Evolutionary conservation across 75 land plant species (phyloP), one percentile per base, ranked within the genome.

Genomic region (Chamaecyparis obtusa): DNA sequence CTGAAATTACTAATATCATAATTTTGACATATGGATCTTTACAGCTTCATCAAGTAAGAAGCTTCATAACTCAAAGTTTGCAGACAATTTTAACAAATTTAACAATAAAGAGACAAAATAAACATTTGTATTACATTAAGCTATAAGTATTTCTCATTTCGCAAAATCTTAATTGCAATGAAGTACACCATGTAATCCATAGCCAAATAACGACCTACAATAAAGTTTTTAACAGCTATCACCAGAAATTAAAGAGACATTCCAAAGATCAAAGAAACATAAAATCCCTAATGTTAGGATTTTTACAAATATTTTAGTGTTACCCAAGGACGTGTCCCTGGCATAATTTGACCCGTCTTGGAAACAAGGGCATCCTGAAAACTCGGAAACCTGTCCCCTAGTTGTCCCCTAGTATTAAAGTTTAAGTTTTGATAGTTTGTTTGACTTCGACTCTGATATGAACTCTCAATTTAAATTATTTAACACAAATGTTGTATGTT

Each of bases 251-350:
- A 56, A 32, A 11, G 35, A 32, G 9, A 84, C 19, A 49, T 84
- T 84, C 43, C 19, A 27, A 84, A 60, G 80, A 21, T 60, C 85
- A 84, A 33, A 69, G 32, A 49, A 84, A 13, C 21, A 84, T 36
- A 11, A 84, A 17, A 32, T 17, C 24, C 85, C 24, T 19, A 84
- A 37, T 75, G 24, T 27, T 85, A 24, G 86, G 7, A n/a, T n/a
- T n/a, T n/a, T 39, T 39, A 39, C 2, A 2, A 39, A 39, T 39
- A 39, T 39, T 39, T 39, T 39, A 39, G 41, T 39, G 41, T 39
- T 39, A 39, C 41, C 41, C 1, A 2, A 39, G 41, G 2, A 2
- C 41, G 2, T 39, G 41, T 39, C 41, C 41, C 41, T 2, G 2
- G 41, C 41, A 39, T 39, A 39, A 1, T 39, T 39, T 39, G 41